Percentiles rank a stretch among this genome's conserved stretches.
phyloP scores from a whole-genome alignment of 352 stramenopile species.

The Phytophthora agathidicida region DNA sequence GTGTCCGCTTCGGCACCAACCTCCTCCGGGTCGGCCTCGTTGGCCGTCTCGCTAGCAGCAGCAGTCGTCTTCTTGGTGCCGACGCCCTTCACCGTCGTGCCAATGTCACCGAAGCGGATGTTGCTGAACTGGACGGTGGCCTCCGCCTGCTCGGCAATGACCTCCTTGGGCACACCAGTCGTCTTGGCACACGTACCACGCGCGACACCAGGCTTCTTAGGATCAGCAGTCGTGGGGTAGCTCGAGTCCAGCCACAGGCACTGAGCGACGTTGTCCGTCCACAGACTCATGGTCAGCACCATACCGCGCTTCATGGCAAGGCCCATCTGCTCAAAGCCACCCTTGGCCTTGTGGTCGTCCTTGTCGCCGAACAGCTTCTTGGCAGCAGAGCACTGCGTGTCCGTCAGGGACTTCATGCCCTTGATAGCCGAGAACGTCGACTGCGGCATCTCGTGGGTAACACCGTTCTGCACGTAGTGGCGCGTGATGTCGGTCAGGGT shows the following conservation, averaged over 20 bases:
- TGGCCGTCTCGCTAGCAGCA: constrained; percentile 4
- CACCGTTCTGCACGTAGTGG: constrained; percentile 24
- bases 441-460: constrained; percentile 25
- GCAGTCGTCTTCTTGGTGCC: constrained; percentile 11
- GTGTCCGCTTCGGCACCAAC: constrained; percentile 1
- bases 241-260: constrained; percentile 69
- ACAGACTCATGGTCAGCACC: constrained; percentile 72
- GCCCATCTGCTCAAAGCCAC: constrained; percentile 44
- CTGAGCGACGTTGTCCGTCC: constrained; percentile 57
- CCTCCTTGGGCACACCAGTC: constrained; percentile 39
- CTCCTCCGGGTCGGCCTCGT: constrained; percentile 20
- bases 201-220: constrained; percentile 43
- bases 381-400: constrained; percentile 19
- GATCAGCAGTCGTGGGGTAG: constrained; percentile 43
- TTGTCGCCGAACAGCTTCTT: constrained; percentile 47
- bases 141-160: constrained; percentile 46
- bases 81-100: constrained; percentile 36
- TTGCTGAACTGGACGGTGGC: constrained; percentile 56
- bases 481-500: constrained; percentile 20
- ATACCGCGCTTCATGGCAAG: constrained; percentile 53
- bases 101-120: constrained; percentile 54
- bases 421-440: constrained; percentile 13
- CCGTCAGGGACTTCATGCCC: constrained; percentile 29
- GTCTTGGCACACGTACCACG: constrained; percentile 55
- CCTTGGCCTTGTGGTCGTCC: constrained; percentile 48